Base-by-base conservation (phyloP, 2,329 filamentous ascomycete genomes). In the Neofusicoccum ribis region DNA sequence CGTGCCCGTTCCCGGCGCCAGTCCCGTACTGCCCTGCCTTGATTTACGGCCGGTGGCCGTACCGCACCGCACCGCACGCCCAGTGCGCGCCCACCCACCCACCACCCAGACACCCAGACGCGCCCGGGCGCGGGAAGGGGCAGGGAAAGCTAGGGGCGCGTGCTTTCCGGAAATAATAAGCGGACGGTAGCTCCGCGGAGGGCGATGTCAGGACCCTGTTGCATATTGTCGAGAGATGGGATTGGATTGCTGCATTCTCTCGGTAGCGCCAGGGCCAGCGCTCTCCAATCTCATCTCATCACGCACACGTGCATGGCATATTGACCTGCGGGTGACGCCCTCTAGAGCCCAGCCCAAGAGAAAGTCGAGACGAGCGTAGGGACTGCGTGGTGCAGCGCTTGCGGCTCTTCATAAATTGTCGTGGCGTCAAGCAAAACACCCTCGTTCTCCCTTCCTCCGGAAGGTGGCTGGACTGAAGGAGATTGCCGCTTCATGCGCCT, bases 101-200 rank as follows among this genome's bases (percentile, higher is more conserved):
- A 39, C 37, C 8, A 39, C 37, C 37, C 9, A 11, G 11, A 39
- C 37, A 39, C 37, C 37, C 37, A 11, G 14, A 27, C 43, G 56
- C 56, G 56, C 41, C 17, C 54, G 54, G 39, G 39, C 54, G 52
- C 52, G 39, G 23, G 37, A 27, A 23, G 54, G 56, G 12, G 54
- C 17, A 23, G 34, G 44, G 37, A 34, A 39, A 31, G 56, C 56
- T 23, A 5, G 43, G 44, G 56, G 56, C 20, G 56, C 31, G 56
- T 36, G 56, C 31, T 47, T 49, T 49, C 41, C 56, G 56, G 56
- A 60, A 60, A 60, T 60, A 60, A 60, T 60, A 60, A 37, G 56
- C 56, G 56, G 56, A 43, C 27, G 54, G 23, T 59, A 59, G 39
- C 54, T 59, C 54, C 27, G 41, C 36, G 20, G 9, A 44, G 7